Evolutionary conservation across 352 stramenopile genomes (phyloP).

Genomic region (Phytophthora constricta): DNA sequence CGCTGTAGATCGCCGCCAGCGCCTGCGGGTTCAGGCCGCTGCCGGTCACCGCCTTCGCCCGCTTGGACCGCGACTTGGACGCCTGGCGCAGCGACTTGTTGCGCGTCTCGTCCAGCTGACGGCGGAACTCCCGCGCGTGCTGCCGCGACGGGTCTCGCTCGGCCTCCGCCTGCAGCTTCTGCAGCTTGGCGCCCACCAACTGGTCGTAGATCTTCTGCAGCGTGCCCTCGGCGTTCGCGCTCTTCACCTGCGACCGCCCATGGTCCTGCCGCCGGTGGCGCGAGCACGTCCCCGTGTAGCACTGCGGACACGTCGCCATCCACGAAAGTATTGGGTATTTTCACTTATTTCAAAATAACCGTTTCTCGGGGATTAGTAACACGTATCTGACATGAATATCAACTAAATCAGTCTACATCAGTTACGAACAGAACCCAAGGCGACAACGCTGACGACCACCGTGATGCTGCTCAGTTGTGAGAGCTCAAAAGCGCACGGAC

Average conservation of each 20-base stretch:
- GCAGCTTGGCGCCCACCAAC: constrained; percentile 69
- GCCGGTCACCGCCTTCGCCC: constrained; percentile 24
- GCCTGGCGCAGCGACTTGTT: constrained; percentile 67
- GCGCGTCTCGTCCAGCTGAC: constrained; percentile 70
- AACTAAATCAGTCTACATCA: too few species aligned
- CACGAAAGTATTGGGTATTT: too few species aligned
- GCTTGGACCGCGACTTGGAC: constrained; percentile 47
- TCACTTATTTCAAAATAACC: neutral
- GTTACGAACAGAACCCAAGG: too few species aligned
- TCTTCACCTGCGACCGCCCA: constrained; percentile 60
- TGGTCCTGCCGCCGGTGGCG: constrained; percentile 69
- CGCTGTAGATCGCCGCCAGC: constrained; percentile 64
- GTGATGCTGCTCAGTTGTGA: too few species aligned
- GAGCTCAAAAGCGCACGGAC: too few species aligned
- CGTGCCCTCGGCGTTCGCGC: constrained; percentile 60
- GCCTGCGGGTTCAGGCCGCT: constrained; percentile 79
- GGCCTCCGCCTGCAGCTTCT: constrained; percentile 74
- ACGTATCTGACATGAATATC: too few species aligned
- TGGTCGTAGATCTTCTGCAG: constrained; percentile 84
- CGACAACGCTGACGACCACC: too few species aligned
- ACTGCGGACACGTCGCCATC: constrained; percentile 83
- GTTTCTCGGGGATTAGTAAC: too few species aligned
- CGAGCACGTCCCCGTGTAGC: constrained; percentile 79
- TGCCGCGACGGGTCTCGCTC: constrained; percentile 44
- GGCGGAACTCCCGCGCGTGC: constrained; percentile 59